Base-by-base conservation (phyloP, 305 asterid species). In the Fraxinus velutina region DNA sequence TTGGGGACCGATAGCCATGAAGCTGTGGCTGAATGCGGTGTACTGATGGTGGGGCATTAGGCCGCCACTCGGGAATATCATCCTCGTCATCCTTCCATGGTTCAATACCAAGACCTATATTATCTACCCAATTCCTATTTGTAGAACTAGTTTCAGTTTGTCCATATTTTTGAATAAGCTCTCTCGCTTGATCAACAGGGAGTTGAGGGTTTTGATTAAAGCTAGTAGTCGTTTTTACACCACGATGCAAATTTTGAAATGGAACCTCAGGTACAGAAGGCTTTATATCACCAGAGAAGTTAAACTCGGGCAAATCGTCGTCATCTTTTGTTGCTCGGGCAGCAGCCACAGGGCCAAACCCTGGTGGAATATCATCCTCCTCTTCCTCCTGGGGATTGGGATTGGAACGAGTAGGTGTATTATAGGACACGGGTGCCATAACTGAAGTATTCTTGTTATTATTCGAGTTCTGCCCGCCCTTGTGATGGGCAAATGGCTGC, bases 11-110 rank as follows among this genome's bases (percentile, higher is more conserved):
- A 30, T 42, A 86, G 75, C 72, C 85, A 22, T 77, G 88, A 5
- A 22, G 80, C 34, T 68, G 73, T 21, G 77, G 81, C 15, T 42
- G 86, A 27, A 82, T 83, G 32, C 6, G 88, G 24, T 15, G 90
- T 8, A 13, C 81, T 0, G 15, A 84, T 5, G 17, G 85, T 4
- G 89, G 90, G 52, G 87, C 87, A 33, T 91, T 87, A 0, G 98
- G 99, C 88, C 82, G 89, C 99, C 99, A 96, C 82, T 96, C 98
- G 0, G 98, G 99, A 8, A 96, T 94, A 72, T 96, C 98, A 82
- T 95, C 97, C 2, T 91, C 97, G 4, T 92, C 98, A 5, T 92
- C 98, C 33, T 90, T 88, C 99, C 99, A 96, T 0, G 97, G 92
- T 85, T 90, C 89, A 42, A 90, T 85, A 32, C 95, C 96, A 21